Evolutionary conservation across 371 early-diverging fungal genomes (phyloP).

Genomic region (Mortierella sp.): DNA sequence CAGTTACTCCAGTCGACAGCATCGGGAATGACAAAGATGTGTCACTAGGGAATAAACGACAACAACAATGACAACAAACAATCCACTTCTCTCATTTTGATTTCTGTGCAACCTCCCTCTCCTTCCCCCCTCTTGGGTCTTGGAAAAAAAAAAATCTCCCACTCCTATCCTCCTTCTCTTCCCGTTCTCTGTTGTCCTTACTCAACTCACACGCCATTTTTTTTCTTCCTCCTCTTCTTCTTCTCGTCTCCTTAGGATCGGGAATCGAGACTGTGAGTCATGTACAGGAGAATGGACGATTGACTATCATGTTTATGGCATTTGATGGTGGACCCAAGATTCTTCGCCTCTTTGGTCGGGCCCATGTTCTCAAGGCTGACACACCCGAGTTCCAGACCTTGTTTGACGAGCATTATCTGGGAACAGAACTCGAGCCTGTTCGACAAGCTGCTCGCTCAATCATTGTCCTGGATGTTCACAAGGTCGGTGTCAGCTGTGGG

Average conservation of each 20-base stretch:
- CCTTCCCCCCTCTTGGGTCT: no score
- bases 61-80: no score
- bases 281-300: conserved; percentile 58
- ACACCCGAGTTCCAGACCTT: conserved; percentile 48
- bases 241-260: conserved; percentile 22
- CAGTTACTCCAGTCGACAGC: no score
- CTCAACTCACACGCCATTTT: no score
- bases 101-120: neutral
- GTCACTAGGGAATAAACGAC: neutral
- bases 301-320: conserved; percentile 63
- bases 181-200: no score
- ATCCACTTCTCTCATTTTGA: neutral
- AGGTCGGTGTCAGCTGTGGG: conserved; percentile 60
- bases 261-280: conserved; percentile 64
- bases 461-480: conserved; percentile 55
- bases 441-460: conserved; percentile 55
- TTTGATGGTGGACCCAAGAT: conserved; percentile 62
- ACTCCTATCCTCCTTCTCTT: neutral
- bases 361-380: conserved; percentile 47
- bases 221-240: neutral
- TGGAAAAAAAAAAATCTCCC: no score
- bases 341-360: conserved; percentile 57
- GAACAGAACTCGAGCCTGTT: conserved; percentile 32
- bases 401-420: conserved; percentile 39
- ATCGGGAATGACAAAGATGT: neutral